Conservation (phyloP, 805 yeast species). For the Starmerella sp. region DNA sequence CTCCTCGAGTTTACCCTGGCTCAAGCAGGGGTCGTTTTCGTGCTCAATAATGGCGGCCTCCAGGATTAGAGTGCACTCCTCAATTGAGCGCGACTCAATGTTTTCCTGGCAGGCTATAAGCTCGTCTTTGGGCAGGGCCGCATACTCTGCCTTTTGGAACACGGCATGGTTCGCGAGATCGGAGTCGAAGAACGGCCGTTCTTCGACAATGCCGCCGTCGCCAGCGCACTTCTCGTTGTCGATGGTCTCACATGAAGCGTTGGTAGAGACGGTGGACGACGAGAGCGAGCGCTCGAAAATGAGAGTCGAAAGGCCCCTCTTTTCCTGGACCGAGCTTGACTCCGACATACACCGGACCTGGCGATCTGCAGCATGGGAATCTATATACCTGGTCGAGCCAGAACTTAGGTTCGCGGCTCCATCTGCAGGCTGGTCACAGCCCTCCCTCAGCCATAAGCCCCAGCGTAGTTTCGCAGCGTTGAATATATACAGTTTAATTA, state of each 20-base stretch:
- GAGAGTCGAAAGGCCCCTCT: neutral
- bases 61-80: slow-evolving; percentile 35
- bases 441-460: no score
- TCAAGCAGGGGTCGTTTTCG: slow-evolving; percentile 36
- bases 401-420: no score
- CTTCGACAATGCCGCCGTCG: neutral
- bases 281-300: neutral
- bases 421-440: no score
- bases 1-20: slow-evolving; percentile 7
- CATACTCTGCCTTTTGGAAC: slow-evolving; percentile 4
- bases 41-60: slow-evolving; percentile 34
- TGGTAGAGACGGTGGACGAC: neutral
- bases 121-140: neutral
- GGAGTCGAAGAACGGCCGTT: neutral
- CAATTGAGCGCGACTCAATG: slow-evolving; percentile 22
- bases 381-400: no score
- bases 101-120: slow-evolving; percentile 1
- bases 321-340: neutral
- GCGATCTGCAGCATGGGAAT: no score
- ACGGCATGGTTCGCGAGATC: neutral
- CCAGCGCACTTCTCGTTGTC: neutral
- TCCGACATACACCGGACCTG: neutral
- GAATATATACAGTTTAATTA: slow-evolving; percentile 5
- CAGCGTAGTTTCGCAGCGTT: neutral
- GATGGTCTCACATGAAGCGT: neutral